Evolutionary conservation across 306 rosid species (phyloP).

Genomic region (Lablab purpureus): DNA sequence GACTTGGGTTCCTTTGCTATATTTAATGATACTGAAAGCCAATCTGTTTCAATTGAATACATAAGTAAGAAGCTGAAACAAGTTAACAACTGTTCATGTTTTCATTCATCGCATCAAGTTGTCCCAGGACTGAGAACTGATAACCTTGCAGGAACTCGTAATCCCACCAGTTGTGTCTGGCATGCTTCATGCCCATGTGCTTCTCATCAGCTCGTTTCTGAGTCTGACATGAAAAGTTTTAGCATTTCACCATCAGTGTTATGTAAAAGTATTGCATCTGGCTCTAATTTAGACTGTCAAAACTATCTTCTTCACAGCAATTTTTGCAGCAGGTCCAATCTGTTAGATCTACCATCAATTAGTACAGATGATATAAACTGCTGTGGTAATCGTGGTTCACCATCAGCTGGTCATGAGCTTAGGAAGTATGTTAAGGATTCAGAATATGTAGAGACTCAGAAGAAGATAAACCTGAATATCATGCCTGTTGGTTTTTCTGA

Average conservation of each 20-base stretch:
- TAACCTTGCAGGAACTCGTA: constrained; percentile 43
- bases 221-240: constrained; percentile 40
- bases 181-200: constrained; percentile 40
- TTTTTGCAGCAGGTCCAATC: constrained; percentile 45
- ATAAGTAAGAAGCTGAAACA: constrained; percentile 43
- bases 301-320: constrained; percentile 39
- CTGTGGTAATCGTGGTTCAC: constrained; percentile 25
- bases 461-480: constrained; percentile 62
- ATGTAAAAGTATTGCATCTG: constrained; percentile 35
- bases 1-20: constrained; percentile 41
- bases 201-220: constrained; percentile 39
- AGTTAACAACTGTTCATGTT: constrained; percentile 40
- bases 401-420: constrained; percentile 44
- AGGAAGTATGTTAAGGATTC: constrained; percentile 38
- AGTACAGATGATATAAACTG: constrained; percentile 36
- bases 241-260: constrained; percentile 46
- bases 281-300: constrained; percentile 35
- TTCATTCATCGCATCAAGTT: constrained; percentile 39
- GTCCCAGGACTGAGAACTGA: constrained; percentile 37
- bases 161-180: constrained; percentile 32
- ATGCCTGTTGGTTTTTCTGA: constrained; percentile 46
- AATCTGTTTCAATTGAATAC: constrained; percentile 17
- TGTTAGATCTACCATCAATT: constrained; percentile 34
- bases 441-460: constrained; percentile 35
- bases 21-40: constrained; percentile 32